Percentiles rank a stretch among this genome's conserved stretches.
Conservation (phyloP, 352 stramenopile species). For the Phytophthora citrophthora region DNA sequence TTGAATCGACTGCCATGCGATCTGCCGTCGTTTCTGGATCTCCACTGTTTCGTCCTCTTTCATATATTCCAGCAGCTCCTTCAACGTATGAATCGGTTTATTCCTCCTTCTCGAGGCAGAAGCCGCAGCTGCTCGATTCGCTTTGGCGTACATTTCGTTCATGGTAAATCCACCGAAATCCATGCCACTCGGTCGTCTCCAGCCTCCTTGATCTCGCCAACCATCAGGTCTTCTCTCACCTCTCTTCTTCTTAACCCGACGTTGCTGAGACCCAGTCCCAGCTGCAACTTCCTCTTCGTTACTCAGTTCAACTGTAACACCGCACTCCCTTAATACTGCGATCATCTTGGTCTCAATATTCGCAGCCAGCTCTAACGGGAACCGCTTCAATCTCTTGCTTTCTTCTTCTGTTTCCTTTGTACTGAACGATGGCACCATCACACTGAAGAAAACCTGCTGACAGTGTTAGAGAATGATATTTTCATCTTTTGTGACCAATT, state of each 20-base stretch:
- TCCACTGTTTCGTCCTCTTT: conserved; percentile 40
- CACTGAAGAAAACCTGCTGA: conserved; percentile 44
- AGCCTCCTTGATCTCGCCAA: conserved; percentile 7
- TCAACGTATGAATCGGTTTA: conserved; percentile 46
- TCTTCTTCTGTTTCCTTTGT: neutral
- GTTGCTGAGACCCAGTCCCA: conserved; percentile 2
- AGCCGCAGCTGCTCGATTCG: conserved; percentile 19
- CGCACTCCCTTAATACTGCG: conserved; percentile 57
- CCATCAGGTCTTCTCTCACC: conserved; percentile 7
- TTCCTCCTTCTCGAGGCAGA: conserved; percentile 29
- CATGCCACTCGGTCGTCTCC: conserved; percentile 38
- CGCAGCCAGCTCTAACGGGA: conserved; percentile 47
- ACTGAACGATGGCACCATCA: conserved; percentile 30
- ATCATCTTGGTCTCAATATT: conserved; percentile 62
- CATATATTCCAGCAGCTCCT: conserved; percentile 51
- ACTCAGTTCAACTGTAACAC: conserved; percentile 33
- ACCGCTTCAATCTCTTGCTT: conserved; percentile 46
- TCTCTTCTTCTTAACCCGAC: conserved; percentile 14
- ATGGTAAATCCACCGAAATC: conserved; percentile 63
- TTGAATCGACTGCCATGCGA: conserved; percentile 63
- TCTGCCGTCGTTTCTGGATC: conserved; percentile 45
- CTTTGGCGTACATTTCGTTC: conserved; percentile 47
- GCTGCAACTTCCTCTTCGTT: conserved; percentile 3
- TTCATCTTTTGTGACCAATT: neutral
- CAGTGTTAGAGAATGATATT: neutral